Evolutionary conservation across 345 rosid genomes (phyloP), one percentile per base, ranked within the genome.

Genomic region (Aethionema arabicum): DNA sequence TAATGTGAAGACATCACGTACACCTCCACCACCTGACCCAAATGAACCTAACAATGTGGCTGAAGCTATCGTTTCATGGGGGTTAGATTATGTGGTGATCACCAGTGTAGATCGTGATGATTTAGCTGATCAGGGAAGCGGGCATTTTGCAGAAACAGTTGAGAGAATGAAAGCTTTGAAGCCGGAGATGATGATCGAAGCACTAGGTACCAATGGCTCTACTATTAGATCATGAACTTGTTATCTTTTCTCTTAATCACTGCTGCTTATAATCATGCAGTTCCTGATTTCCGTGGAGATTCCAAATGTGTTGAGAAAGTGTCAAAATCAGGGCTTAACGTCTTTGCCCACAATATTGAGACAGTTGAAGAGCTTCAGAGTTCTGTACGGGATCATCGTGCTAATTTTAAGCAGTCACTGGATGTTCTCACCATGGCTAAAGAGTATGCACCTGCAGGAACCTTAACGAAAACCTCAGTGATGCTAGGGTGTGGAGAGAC

Each of bases 401-500:
- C 99, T 74, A 86, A 88, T 78, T 90, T 95, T 59, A 86, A 83
- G 79, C 97, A 95, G 78, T 95, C 99, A 29, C 68, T 95, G 33
- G 86, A 88, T 61, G 97, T 95, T 76, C 84, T 95, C 38, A 77
- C 75, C 81, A 84, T 78, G 89, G 97, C 97, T 56, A 90, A 88
- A 70, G 80, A 80, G 44, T 63, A 64, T 61, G 86, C 93, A 11
- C 87, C 97, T 52, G 72, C 82, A 2, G 93, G 97, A 32, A 95
- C 95, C 21, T 83, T 90, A 29, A 86, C 97, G 36, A 95, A 95
- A 82, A 90, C 97, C 30, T 95, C 99, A 0, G 68, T 95, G 64
- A 95, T 95, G 99, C 74, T 95, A 51, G 97, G 99, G 37, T 95
- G 99, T 63, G 99, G 97, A 16, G 97, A 95, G 74, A 90, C 96